Percentiles rank a stretch among this genome's conserved stretches.
These are phyloP conservation scores for Aureobasidium lini DNA, from an alignment of 2,329 filamentous ascomycete genomes.

Conservation along the genomic window DNA sequence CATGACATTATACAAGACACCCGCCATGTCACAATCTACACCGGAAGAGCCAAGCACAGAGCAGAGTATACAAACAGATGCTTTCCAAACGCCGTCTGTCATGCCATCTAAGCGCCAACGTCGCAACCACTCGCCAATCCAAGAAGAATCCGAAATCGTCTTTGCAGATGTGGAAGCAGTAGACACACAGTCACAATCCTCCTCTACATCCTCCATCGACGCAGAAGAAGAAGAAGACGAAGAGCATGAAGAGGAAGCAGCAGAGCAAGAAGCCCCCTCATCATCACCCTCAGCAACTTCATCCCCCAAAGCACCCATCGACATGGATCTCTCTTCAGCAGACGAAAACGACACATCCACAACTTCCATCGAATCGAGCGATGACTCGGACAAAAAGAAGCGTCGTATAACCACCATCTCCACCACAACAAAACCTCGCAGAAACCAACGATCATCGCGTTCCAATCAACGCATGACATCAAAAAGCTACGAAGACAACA, in stretches of 20 bases:
- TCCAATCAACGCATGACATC: background rate
- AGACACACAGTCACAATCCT: background rate
- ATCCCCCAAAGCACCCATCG: background rate
- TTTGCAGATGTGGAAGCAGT: background rate
- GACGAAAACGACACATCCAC: slow-evolving; percentile 3
- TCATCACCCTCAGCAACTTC: background rate
- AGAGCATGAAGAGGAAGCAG: background rate
- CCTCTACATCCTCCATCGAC: background rate
- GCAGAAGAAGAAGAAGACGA: background rate
- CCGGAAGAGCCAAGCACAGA: background rate
- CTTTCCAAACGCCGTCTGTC: background rate
- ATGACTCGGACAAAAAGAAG: background rate
- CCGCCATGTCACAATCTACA: background rate
- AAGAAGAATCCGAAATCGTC: slow-evolving; percentile 5
- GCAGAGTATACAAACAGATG: background rate
- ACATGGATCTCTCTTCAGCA: background rate
- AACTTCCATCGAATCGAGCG: slow-evolving; percentile 2
- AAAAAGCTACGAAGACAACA: background rate
- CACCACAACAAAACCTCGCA: background rate
- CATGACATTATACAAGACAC: slow-evolving; percentile 7
- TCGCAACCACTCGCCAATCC: background rate
- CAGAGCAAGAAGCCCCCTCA: background rate
- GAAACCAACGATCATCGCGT: background rate
- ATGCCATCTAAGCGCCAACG: background rate
- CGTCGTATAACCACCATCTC: background rate